phyloP scores from a whole-genome alignment of 2,329 filamentous ascomycete species.

The Alternaria arborescens region DNA sequence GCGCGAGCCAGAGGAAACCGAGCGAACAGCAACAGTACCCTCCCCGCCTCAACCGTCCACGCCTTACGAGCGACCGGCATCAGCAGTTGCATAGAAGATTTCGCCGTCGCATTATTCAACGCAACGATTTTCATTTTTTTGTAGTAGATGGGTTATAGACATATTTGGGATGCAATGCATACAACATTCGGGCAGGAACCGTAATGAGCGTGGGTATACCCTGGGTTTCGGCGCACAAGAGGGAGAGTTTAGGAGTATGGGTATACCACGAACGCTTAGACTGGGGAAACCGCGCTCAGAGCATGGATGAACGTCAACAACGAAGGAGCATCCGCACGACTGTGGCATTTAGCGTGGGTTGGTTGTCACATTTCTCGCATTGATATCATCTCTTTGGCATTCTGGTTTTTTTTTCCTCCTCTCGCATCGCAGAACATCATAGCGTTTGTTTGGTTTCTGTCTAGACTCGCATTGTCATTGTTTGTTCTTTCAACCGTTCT shows the following conservation, averaged over 20 bases:
- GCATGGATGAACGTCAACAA: constrained; percentile 24
- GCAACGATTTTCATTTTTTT: constrained; percentile 8
- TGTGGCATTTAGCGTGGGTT: constrained; percentile 52
- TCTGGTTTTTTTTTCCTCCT: constrained; percentile 23
- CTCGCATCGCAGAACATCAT: constrained; percentile 35
- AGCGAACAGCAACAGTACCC: constrained; percentile 30
- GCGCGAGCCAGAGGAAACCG: constrained; percentile 42
- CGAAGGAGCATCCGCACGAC: constrained; percentile 35
- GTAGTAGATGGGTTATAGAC: constrained; percentile 4
- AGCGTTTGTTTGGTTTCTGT: constrained; percentile 31
- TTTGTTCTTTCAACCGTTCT: constrained; percentile 7
- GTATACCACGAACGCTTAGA: constrained; percentile 18
- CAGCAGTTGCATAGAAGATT: constrained; percentile 12
- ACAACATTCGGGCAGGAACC: constrained; percentile 39
- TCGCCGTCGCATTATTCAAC: background rate
- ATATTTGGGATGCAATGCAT: constrained; percentile 8
- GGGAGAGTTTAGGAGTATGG: constrained; percentile 7
- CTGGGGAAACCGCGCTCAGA: constrained; percentile 16
- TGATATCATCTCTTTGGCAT: constrained; percentile 30
- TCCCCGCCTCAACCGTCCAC: constrained; percentile 29
- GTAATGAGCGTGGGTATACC: constrained; percentile 33
- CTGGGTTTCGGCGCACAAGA: constrained; percentile 15
- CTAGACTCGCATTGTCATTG: constrained; percentile 28
- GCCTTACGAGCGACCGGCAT: constrained; percentile 19
- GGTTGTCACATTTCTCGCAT: constrained; percentile 29